Percentiles rank a stretch among this genome's conserved stretches.
phyloP scores from a whole-genome alignment of 2,329 filamentous ascomycete genomes.

The Ceratocystis eucalypticola region DNA sequence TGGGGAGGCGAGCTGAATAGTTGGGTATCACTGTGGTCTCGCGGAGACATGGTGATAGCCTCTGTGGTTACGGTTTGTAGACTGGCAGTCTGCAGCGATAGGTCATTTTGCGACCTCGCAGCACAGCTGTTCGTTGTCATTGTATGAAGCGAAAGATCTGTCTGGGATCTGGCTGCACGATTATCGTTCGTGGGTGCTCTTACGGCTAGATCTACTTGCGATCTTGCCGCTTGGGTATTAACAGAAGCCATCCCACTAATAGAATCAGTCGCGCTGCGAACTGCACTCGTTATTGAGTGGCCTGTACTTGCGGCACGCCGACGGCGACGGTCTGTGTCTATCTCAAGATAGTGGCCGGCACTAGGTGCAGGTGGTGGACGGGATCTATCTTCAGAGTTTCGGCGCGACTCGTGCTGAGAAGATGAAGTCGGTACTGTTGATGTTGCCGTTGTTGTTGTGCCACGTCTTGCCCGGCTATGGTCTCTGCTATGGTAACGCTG shows the following conservation, averaged over 20 bases:
- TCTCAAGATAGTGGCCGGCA: slow-evolving; percentile 29
- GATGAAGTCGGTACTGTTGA: no score
- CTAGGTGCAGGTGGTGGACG: slow-evolving; percentile 37
- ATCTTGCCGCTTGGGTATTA: slow-evolving; percentile 41
- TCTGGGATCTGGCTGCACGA: not conserved
- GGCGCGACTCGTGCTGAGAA: slow-evolving; percentile 26
- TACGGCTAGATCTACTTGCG: slow-evolving; percentile 49
- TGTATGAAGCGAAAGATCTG: not conserved
- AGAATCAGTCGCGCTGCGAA: slow-evolving; percentile 41
- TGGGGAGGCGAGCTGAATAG: not conserved
- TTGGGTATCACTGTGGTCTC: not conserved
- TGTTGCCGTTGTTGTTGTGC: not conserved
- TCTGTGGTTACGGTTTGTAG: not conserved
- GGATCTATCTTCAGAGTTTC: slow-evolving; percentile 35
- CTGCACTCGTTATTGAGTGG: not conserved
- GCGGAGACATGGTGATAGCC: not conserved
- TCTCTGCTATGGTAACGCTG: slow-evolving; percentile 19
- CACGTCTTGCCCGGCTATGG: slow-evolving; percentile 19
- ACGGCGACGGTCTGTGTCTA: slow-evolving; percentile 33
- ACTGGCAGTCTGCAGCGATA: not conserved
- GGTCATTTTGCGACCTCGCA: not conserved
- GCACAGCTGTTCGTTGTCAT: not conserved
- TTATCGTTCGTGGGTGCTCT: slow-evolving; percentile 22
- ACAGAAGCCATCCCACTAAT: slow-evolving; percentile 31
- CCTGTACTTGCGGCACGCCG: slow-evolving; percentile 40